Evolutionary conservation across 192 early-diverging fungal genomes (phyloP).

Genomic region (Backusella mclennaniae): DNA sequence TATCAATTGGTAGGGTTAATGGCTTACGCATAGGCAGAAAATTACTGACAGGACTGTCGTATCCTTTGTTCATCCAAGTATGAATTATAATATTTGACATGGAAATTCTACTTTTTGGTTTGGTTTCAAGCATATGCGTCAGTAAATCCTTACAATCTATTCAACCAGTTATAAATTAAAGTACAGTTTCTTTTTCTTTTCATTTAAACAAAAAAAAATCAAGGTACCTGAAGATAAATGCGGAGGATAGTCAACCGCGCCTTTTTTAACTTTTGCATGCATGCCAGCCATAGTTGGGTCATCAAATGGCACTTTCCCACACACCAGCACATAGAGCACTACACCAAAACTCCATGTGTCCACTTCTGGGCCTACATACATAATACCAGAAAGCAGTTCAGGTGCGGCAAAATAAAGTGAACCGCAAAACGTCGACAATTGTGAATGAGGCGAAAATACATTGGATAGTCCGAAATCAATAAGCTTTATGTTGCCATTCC

Average conservation of each 20-base stretch:
- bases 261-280: conserved; percentile 82
- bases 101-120: conserved; percentile 62
- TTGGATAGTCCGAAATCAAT: conserved; percentile 90
- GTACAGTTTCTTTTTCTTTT: background rate
- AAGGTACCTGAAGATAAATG: conserved; percentile 62
- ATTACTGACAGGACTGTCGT: conserved; percentile 53
- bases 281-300: conserved; percentile 80
- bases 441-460: conserved; percentile 50
- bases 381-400: conserved; percentile 78
- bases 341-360: conserved; percentile 89
- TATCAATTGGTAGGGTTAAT: conserved; percentile 54
- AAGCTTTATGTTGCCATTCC: conserved; percentile 70
- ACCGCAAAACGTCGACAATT: conserved; percentile 54
- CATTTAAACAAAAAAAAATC: conserved; percentile 43
- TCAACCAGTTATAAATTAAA: background rate
- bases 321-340: conserved; percentile 78
- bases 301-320: conserved; percentile 82
- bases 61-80: conserved; percentile 74
- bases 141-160: conserved; percentile 59
- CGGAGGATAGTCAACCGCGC: conserved; percentile 75
- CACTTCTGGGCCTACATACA: conserved; percentile 80
- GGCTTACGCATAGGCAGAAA: conserved; percentile 60
- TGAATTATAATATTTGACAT: conserved; percentile 71
- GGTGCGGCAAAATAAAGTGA: conserved; percentile 82
- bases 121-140: conserved; percentile 64